Evolutionary conservation across 192 early-diverging fungal genomes (phyloP).

Genomic region (Backusella parvicylindrica): DNA sequence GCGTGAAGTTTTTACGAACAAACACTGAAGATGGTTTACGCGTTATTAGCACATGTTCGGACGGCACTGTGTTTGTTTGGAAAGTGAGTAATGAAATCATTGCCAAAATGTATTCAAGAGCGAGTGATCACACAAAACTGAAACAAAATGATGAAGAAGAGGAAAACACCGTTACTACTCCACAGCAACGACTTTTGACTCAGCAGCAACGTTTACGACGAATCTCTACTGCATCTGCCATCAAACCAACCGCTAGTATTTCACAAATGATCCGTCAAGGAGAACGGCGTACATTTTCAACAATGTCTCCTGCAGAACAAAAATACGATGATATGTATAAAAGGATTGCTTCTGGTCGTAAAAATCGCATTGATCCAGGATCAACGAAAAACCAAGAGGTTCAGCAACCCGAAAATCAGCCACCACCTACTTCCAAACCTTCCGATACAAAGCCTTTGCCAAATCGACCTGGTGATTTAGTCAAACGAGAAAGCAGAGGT

Average conservation of each 20-base stretch:
- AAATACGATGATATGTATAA: slow-evolving; percentile 39
- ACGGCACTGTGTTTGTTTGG: slow-evolving; percentile 81
- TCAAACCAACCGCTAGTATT: slow-evolving; percentile 16
- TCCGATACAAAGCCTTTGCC: neutral
- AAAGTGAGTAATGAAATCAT: slow-evolving; percentile 48
- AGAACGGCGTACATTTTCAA: slow-evolving; percentile 28
- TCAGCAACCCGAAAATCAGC: neutral
- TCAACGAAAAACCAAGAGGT: neutral
- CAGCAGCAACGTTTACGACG: slow-evolving; percentile 15
- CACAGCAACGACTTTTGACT: slow-evolving; percentile 2
- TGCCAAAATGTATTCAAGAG: slow-evolving; percentile 17
- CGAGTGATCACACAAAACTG: slow-evolving; percentile 11
- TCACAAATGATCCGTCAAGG: slow-evolving; percentile 31
- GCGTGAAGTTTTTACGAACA: slow-evolving; percentile 52
- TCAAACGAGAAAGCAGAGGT: neutral
- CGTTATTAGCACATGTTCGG: slow-evolving; percentile 65
- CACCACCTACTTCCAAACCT: neutral
- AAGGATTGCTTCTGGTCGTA: slow-evolving; percentile 1
- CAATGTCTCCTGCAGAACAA: slow-evolving; percentile 31
- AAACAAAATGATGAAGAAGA: neutral
- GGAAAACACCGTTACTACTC: neutral
- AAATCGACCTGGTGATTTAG: neutral
- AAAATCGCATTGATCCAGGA: neutral
- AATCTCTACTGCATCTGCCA: neutral
- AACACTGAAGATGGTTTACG: slow-evolving; percentile 19